These are phyloP conservation scores for Chiua virens DNA, from an alignment of 768 basidiomycete genomes.

Conservation along the genomic window DNA sequence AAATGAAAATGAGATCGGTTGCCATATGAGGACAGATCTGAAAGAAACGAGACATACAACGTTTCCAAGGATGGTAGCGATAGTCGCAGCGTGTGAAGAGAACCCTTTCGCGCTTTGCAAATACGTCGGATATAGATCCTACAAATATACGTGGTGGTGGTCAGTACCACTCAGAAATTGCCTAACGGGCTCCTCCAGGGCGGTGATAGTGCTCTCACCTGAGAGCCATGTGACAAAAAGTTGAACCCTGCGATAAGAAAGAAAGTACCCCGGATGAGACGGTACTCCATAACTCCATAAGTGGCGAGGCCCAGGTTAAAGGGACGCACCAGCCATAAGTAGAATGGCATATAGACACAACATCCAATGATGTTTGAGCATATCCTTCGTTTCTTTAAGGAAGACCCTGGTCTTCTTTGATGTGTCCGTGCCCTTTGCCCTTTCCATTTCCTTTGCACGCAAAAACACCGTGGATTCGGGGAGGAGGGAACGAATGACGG, in stretches of 20 bases:
- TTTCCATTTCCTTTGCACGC: constrained; percentile 56
- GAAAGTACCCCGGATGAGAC: not conserved
- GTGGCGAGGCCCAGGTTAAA: not conserved
- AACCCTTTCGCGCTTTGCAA: constrained; percentile 64
- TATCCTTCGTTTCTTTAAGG: constrained; percentile 65
- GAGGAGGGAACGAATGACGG: constrained; percentile 58
- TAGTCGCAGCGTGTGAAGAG: constrained; percentile 53
- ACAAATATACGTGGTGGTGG: not conserved
- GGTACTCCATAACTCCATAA: not conserved
- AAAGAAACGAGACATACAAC: constrained; percentile 41
- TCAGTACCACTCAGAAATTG: not conserved
- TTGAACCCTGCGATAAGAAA: constrained; percentile 54
- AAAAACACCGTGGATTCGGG: constrained; percentile 83
- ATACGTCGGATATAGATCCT: constrained; percentile 83
- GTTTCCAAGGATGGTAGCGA: constrained; percentile 82
- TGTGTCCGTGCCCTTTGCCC: constrained; percentile 33
- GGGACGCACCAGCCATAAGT: constrained; percentile 61
- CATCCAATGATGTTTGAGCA: constrained; percentile 83
- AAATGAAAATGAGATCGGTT: not conserved
- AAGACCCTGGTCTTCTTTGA: constrained; percentile 67
- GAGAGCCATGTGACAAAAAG: constrained; percentile 74
- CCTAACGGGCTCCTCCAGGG: not conserved
- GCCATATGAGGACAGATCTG: not conserved
- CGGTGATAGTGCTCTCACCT: constrained; percentile 34
- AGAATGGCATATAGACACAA: constrained; percentile 81